Conservation (phyloP, 2,329 filamentous ascomycete species). For the Fusarium virguliforme region DNA sequence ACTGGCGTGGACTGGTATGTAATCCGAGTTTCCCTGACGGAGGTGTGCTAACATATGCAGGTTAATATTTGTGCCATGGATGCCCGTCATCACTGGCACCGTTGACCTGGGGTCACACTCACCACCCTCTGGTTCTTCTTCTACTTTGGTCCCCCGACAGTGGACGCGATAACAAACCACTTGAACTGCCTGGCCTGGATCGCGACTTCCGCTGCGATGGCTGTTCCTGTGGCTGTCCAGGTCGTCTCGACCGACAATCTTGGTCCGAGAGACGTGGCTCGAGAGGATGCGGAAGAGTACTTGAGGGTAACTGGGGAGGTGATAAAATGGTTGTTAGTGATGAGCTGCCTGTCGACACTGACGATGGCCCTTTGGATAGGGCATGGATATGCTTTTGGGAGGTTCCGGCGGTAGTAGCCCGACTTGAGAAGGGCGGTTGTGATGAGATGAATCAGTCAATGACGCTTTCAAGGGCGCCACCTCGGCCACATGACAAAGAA, state of each 20-base stretch:
- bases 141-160: neutral
- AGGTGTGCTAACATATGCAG: neutral
- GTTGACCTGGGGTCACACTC: neutral
- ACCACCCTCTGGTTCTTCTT: neutral
- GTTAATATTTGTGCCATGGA: neutral
- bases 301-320: neutral
- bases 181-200: neutral
- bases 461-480: too few relatives aligned
- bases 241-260: neutral
- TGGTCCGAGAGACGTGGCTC: accelerated
- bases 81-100: neutral
- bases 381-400: neutral
- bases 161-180: neutral
- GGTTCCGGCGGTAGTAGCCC: neutral
- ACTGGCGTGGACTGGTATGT: neutral
- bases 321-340: neutral
- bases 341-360: neutral
- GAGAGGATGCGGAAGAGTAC: neutral
- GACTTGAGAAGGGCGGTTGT: too few relatives aligned
- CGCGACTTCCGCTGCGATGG: neutral
- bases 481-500: too few relatives aligned
- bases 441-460: too few relatives aligned
- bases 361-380: neutral
- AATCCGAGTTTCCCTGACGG: too few relatives aligned
- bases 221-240: neutral